Conservation (phyloP, 208 protist genomes). For the Spongospora subterranea region DNA sequence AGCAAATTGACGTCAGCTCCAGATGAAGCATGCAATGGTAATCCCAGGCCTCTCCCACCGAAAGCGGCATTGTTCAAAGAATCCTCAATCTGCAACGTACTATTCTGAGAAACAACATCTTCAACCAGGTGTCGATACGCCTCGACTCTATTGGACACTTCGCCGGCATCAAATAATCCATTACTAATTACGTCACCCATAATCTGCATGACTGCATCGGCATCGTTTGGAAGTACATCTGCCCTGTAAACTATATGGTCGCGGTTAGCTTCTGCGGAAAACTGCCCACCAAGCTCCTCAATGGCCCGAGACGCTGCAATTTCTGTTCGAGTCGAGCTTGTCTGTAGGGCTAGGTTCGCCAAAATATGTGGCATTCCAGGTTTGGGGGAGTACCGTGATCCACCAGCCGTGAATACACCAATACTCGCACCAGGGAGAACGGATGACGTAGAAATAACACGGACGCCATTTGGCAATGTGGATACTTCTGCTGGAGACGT, state of each 20-base stretch:
- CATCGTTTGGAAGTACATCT: neutral
- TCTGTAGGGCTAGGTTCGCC: constrained; percentile 13
- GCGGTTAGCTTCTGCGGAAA: constrained; percentile 15
- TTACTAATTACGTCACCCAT: neutral
- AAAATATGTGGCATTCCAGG: constrained; percentile 19
- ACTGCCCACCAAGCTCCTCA: constrained; percentile 51
- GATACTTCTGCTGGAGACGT: neutral
- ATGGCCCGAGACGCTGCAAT: neutral
- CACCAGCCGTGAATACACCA: neutral
- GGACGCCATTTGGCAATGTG: constrained; percentile 16
- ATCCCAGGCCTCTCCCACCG: neutral
- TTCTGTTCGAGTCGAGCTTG: neutral
- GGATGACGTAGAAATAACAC: constrained; percentile 27
- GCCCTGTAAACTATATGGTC: neutral
- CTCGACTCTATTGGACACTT: neutral
- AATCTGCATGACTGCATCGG: constrained; percentile 13
- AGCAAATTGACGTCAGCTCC: neutral
- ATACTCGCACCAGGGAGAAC: constrained; percentile 41
- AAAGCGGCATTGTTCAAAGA: constrained; percentile 6
- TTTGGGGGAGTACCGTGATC: neutral
- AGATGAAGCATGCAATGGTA: constrained; percentile 1
- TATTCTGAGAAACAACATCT: neutral
- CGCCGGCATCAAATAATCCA: neutral
- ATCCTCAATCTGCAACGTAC: neutral
- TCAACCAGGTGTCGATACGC: neutral